A percentile compares a stretch with the other conserved stretches of the same genome.
Evolutionary conservation across 768 basidiomycete species (phyloP).

Genomic region (Leccinellum luteum): DNA sequence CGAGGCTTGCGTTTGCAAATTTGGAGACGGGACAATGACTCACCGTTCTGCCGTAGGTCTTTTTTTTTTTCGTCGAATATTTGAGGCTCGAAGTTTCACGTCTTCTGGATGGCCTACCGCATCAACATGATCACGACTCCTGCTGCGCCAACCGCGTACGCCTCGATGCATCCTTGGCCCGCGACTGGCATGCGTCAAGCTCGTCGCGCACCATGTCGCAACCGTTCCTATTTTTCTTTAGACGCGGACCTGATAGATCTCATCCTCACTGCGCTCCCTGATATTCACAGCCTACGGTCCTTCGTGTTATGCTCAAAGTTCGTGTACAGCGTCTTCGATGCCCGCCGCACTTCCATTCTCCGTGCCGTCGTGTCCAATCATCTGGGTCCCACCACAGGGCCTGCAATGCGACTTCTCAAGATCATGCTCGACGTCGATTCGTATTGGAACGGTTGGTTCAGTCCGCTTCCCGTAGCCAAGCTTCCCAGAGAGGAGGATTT

Average conservation of each 20-base stretch:
- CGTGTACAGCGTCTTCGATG: constrained; percentile 14
- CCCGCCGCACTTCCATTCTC: constrained; percentile 10
- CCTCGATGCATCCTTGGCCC: background rate
- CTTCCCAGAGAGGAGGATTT: constrained; percentile 16
- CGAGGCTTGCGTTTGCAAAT: background rate
- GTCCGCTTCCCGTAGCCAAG: constrained; percentile 1
- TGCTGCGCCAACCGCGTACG: background rate
- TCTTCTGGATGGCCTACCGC: background rate
- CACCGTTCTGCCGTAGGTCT: background rate
- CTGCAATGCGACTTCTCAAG: constrained; percentile 18
- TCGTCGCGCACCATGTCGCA: background rate
- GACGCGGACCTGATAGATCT: constrained; percentile 13
- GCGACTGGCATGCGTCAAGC: background rate
- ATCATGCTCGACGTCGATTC: constrained; percentile 9
- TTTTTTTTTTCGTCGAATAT: background rate
- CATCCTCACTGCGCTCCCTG: constrained; percentile 9
- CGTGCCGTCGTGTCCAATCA: constrained; percentile 16
- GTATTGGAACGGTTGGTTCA: constrained; percentile 9
- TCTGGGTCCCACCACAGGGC: constrained; percentile 3
- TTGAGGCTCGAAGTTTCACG: background rate
- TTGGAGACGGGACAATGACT: background rate
- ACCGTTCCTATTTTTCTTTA: constrained; percentile 5
- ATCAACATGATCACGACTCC: background rate
- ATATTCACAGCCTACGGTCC: constrained; percentile 8
- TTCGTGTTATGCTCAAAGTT: constrained; percentile 19